These are phyloP conservation scores for Dactylella cylindrospora DNA, from an alignment of 2,329 filamentous ascomycete species.

Conservation along the genomic window DNA sequence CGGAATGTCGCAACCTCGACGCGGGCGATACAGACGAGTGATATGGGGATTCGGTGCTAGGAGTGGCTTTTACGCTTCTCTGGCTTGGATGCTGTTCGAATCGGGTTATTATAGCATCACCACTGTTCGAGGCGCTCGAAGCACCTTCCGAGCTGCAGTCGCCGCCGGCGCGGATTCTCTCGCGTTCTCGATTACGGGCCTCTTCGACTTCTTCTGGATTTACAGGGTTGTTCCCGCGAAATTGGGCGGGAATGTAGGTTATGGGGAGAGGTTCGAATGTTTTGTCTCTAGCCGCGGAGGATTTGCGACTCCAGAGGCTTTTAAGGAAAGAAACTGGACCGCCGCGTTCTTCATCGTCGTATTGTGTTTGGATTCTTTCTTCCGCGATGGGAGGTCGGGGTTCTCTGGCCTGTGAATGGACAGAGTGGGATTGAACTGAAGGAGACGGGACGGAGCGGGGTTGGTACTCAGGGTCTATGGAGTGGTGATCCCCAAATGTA, in stretches of 20 bases:
- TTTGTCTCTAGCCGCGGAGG: slow-evolving; percentile 1
- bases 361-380: not conserved
- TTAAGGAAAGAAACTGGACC: slow-evolving; percentile 21
- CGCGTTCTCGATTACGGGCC: slow-evolving; percentile 30
- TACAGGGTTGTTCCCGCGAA: slow-evolving; percentile 24
- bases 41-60: slow-evolving; percentile 15
- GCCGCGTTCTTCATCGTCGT: slow-evolving; percentile 3
- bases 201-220: slow-evolving; percentile 34
- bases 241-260: slow-evolving; percentile 38
- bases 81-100: slow-evolving; percentile 33
- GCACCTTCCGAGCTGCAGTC: slow-evolving; percentile 32
- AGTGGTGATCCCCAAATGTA: slow-evolving; percentile 26
- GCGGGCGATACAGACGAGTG: slow-evolving; percentile 27
- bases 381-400: not conserved
- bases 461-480: slow-evolving; percentile 18
- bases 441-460: slow-evolving; percentile 6
- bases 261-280: slow-evolving; percentile 31
- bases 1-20: slow-evolving; percentile 26
- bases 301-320: slow-evolving; percentile 23
- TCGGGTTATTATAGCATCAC: slow-evolving; percentile 31
- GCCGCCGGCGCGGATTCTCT: slow-evolving; percentile 28
- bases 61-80: slow-evolving; percentile 8
- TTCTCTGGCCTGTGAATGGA: not conserved
- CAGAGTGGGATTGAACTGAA: not conserved
- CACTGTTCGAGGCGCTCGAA: slow-evolving; percentile 25